phyloP scores from a whole-genome alignment of 768 basidiomycete species.

The Filobasidium wieringae region DNA sequence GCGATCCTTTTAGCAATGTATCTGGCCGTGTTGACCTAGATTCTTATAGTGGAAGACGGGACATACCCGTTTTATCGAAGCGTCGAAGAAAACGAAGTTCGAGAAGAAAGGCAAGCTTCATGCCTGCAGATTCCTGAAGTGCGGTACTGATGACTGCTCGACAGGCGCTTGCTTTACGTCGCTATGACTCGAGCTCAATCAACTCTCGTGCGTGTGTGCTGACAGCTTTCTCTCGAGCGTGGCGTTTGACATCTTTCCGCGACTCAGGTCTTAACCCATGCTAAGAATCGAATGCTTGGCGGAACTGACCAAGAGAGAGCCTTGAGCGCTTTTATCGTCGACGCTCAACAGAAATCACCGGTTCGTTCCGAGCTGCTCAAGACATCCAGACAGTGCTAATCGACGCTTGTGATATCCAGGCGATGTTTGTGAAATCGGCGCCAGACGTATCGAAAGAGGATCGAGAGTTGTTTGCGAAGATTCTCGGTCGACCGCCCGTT shows the following conservation, averaged over 20 bases:
- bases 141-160: not conserved
- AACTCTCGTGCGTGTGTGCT: constrained; percentile 42
- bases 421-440: constrained; percentile 44
- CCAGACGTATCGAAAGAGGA: constrained; percentile 43
- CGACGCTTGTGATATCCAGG: constrained; percentile 20
- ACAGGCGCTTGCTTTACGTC: constrained; percentile 71
- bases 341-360: constrained; percentile 35
- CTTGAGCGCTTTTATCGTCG: constrained; percentile 52
- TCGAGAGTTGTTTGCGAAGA: constrained; percentile 46
- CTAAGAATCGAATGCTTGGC: constrained; percentile 34
- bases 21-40: constrained; percentile 38
- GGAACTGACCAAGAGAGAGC: constrained; percentile 48
- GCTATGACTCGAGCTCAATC: constrained; percentile 76
- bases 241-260: not conserved
- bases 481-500: constrained; percentile 43
- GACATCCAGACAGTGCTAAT: constrained; percentile 3
- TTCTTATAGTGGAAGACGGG: constrained; percentile 51
- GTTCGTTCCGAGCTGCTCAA: constrained; percentile 41
- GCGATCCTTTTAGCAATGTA: constrained; percentile 22
- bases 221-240: not conserved
- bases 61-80: constrained; percentile 62
- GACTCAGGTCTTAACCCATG: constrained; percentile 26
- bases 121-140: not conserved
- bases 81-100: constrained; percentile 50
- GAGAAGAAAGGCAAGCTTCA: constrained; percentile 62